Conservation (phyloP, 306 rosid species). For the Carpinus fangiana region DNA sequence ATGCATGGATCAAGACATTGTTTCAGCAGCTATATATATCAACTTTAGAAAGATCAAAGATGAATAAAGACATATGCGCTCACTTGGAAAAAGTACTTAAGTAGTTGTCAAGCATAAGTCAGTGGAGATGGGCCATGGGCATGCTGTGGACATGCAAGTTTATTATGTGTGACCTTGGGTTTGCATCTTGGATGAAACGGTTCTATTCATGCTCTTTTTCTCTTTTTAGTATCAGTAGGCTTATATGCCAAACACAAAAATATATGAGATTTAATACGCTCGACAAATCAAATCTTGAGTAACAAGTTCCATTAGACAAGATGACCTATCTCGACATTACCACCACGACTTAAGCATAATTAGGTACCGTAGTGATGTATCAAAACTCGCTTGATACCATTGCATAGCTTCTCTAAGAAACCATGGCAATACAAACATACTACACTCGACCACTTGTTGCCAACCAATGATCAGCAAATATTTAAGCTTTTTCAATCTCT, state of each 20-base stretch:
- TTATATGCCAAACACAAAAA: background rate
- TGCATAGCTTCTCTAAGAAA: background rate
- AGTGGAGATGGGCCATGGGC: background rate
- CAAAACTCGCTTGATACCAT: background rate
- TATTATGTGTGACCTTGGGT: background rate
- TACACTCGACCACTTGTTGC: background rate
- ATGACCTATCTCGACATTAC: too few species aligned
- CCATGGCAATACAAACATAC: background rate
- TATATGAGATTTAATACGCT: background rate
- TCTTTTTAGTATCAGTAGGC: background rate
- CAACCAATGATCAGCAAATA: background rate
- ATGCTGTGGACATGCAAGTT: background rate
- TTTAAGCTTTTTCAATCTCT: background rate
- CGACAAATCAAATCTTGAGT: background rate
- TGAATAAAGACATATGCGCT: background rate
- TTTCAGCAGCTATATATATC: background rate
- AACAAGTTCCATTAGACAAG: background rate
- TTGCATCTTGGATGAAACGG: background rate
- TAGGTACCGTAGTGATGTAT: background rate
- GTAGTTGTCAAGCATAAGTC: background rate
- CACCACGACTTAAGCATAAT: background rate
- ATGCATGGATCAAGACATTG: background rate
- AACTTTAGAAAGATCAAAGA: background rate
- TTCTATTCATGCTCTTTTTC: background rate
- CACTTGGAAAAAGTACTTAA: too few species aligned